Percentiles rank a stretch among this genome's conserved stretches.
phyloP scores from a whole-genome alignment of 148 eudicot genomes.

The Camellia granthamiana region DNA sequence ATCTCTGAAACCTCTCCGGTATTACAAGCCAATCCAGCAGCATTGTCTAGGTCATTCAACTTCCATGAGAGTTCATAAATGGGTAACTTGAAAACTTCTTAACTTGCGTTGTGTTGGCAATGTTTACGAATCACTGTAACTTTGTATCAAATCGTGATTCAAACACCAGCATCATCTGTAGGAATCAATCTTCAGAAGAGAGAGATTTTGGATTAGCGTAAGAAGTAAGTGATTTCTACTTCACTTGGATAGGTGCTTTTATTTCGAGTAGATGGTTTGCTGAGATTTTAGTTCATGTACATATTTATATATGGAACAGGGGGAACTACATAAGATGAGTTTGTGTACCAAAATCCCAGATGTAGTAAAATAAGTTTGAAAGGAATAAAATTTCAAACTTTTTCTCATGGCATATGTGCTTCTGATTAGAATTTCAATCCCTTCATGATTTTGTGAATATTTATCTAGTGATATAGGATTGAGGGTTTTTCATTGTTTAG shows the following conservation, averaged over 20 bases:
- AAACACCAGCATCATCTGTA: neutral
- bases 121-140: neutral
- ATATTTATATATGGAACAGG: conserved; percentile 11
- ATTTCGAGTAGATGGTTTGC: neutral
- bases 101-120: neutral
- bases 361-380: conserved; percentile 13
- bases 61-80: conserved; percentile 52
- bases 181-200: neutral
- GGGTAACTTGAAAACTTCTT: neutral
- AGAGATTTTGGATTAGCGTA: conserved; percentile 7
- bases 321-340: neutral
- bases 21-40: conserved; percentile 68
- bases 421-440: neutral
- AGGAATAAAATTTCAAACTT: neutral
- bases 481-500: neutral
- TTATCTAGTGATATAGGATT: neutral
- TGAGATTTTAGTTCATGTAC: conserved; percentile 13
- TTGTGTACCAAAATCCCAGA: conserved; percentile 19
- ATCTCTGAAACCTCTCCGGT: conserved; percentile 32
- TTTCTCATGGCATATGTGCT: neutral
- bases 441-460: neutral
- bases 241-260: neutral
- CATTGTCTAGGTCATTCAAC: conserved; percentile 56
- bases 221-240: conserved; percentile 6
- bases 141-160: neutral